Evolutionary conservation across 2,329 filamentous ascomycete species (phyloP).

Genomic region (Penicillium crustosum): DNA sequence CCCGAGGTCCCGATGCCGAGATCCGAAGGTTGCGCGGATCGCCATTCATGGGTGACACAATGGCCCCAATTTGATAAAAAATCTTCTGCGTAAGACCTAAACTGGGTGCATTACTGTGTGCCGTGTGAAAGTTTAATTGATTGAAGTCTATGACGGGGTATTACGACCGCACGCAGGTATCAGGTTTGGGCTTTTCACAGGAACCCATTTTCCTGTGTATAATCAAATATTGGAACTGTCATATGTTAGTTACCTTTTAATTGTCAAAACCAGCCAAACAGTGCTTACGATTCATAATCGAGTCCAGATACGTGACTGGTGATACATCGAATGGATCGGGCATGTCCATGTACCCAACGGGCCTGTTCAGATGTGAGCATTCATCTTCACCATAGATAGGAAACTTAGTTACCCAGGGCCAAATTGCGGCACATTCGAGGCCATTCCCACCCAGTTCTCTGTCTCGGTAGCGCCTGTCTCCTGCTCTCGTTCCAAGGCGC

Average conservation of each 20-base stretch:
- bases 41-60: background rate
- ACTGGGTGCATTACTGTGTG: background rate
- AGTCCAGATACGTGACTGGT: slow-evolving; percentile 30
- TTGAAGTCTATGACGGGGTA: background rate
- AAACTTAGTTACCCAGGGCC: slow-evolving; percentile 14
- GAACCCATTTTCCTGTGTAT: background rate
- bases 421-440: background rate
- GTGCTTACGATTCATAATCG: slow-evolving; percentile 31
- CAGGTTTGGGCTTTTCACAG: background rate
- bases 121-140: background rate
- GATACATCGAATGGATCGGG: slow-evolving; percentile 22
- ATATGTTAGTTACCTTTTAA: background rate
- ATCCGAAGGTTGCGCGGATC: background rate
- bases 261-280: background rate
- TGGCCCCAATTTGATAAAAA: background rate
- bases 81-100: no score
- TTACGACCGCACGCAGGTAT: background rate
- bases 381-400: background rate
- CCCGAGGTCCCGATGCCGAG: background rate
- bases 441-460: background rate
- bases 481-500: slow-evolving; percentile 15
- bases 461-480: slow-evolving; percentile 1
- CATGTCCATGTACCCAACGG: slow-evolving; percentile 16
- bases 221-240: background rate
- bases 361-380: background rate